Conservation (phyloP, 805 yeast genomes). For the Nakazawaea sp. region DNA sequence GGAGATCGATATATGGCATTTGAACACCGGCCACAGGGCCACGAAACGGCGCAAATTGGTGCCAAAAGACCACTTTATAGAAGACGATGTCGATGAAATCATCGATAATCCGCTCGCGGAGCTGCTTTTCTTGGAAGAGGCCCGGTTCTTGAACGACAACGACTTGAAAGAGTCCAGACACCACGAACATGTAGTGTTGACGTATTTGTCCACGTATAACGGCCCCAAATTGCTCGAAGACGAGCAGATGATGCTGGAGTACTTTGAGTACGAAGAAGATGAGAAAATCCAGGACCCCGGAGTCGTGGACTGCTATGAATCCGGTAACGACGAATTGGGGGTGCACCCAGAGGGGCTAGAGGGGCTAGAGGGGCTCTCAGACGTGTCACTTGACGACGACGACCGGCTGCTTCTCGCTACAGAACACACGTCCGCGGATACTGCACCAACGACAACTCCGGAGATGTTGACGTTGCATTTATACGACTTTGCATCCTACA, state of each 20-base stretch:
- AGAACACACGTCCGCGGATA: too few relatives aligned
- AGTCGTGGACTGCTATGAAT: neutral
- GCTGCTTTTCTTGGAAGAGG: neutral
- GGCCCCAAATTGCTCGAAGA: conserved; percentile 14
- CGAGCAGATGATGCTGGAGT: neutral
- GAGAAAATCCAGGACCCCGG: neutral
- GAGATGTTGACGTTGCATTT: conserved; percentile 1
- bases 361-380: too few relatives aligned
- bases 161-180: conserved; percentile 19
- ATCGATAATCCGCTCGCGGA: neutral
- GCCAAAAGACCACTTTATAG: neutral
- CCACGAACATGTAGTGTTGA: conserved; percentile 19
- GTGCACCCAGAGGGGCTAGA: too few relatives aligned
- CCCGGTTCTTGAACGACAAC: conserved; percentile 14
- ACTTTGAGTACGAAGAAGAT: neutral
- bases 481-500: conserved; percentile 8
- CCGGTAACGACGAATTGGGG: neutral
- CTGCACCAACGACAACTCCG: neutral
- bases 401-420: too few relatives aligned
- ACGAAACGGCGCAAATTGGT: too few relatives aligned
- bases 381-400: neutral
- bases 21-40: too few relatives aligned
- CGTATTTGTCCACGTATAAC: conserved; percentile 15
- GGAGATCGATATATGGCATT: too few relatives aligned
- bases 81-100: neutral